Conservation (phyloP, 176 grass and related monocot species). For the Oryza nivara region DNA sequence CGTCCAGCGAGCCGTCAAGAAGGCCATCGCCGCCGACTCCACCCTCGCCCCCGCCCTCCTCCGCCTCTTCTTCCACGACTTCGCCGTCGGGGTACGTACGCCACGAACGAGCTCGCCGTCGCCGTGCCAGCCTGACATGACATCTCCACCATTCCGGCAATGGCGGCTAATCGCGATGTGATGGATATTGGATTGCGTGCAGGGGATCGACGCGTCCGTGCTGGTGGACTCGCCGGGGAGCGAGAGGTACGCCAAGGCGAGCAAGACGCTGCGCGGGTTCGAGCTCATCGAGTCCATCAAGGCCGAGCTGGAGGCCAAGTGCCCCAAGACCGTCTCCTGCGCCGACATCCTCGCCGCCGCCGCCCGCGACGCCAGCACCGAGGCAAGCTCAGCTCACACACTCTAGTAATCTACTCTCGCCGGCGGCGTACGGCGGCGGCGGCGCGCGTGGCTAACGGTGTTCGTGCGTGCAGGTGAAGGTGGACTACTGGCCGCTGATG, state of each 20-base stretch:
- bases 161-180: background rate
- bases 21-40: conserved; percentile 46
- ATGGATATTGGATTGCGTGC: conserved; percentile 10
- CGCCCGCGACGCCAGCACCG: conserved; percentile 55
- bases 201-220: conserved; percentile 85
- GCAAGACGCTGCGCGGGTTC: conserved; percentile 78
- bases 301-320: conserved; percentile 60
- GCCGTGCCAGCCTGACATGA: too few species aligned
- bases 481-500: conserved; percentile 46
- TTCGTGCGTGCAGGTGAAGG: conserved; percentile 2
- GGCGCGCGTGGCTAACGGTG: too few species aligned
- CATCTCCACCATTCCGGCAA: background rate
- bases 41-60: conserved; percentile 60
- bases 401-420: too few species aligned
- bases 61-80: conserved; percentile 69
- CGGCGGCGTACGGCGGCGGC: too few species aligned
- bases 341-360: conserved; percentile 84
- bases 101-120: background rate
- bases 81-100: conserved; percentile 52
- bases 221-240: conserved; percentile 57
- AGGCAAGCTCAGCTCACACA: background rate
- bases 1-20: conserved; percentile 44
- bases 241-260: conserved; percentile 65
- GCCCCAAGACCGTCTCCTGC: conserved; percentile 69
- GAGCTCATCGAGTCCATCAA: conserved; percentile 73